Evolutionary conservation across 1,139 yeast species (phyloP).

Genomic region (Suhomyces maxii): DNA sequence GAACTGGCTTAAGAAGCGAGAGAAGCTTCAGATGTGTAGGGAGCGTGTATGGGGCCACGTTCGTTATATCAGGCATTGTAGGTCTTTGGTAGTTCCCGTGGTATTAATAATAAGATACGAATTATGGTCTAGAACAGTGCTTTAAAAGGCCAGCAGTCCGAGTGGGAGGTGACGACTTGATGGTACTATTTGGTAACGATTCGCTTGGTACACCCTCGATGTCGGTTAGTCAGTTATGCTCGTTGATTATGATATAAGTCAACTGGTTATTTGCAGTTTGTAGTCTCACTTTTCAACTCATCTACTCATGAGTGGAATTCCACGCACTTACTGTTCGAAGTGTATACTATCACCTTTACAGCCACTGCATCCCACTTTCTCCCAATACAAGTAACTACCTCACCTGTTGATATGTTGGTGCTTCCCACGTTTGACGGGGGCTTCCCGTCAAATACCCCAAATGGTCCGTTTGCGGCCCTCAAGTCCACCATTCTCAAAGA

Average conservation of each 20-base stretch:
- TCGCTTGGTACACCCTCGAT: too few species aligned
- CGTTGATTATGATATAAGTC: too few species aligned
- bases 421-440: slow-evolving; percentile 7
- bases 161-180: too few species aligned
- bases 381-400: not conserved
- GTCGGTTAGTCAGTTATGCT: too few species aligned
- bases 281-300: too few species aligned
- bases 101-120: too few species aligned
- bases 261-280: too few species aligned
- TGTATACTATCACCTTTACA: not conserved
- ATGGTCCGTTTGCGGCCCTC: not conserved
- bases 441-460: not conserved
- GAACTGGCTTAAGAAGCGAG: slow-evolving; percentile 14
- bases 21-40: slow-evolving; percentile 17
- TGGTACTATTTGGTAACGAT: too few species aligned
- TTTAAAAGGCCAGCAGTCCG: too few species aligned
- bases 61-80: slow-evolving; percentile 7
- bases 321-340: too few species aligned
- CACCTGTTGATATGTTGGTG: slow-evolving; percentile 12
- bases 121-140: too few species aligned
- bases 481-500: slow-evolving; percentile 9
- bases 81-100: not conserved
- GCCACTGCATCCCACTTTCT: not conserved
- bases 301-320: too few species aligned
- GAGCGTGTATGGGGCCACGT: slow-evolving; percentile 17